Base-by-base conservation (phyloP, 129 eudicot species). In the Chrysanthemum seticuspe region DNA sequence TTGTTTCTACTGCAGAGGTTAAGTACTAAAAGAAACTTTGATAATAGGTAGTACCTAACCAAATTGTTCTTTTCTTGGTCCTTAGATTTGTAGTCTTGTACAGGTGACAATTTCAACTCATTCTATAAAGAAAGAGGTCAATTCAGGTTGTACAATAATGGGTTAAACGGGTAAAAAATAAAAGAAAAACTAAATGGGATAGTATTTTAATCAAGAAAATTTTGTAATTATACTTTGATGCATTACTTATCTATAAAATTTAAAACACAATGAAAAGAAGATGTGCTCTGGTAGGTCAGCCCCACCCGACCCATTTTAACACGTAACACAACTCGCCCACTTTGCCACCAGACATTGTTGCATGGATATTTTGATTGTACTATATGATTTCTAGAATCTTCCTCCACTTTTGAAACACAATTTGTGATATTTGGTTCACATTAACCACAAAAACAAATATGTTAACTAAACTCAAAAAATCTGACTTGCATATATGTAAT, bases 1-100 rank as follows among this genome's bases (percentile, higher is more conserved):
- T 31, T 36, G 10, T 36, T 31, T 11, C 40, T 76, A 13, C 18
- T 78, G 77, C 85, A 85, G 95, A 68, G 72, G 59, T 80, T 71
- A 15, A 77, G 86, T 74, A 76, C 88, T 45, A 81, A 81, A 68
- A 71, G 79, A 70, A 85, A 81, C 5, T 81, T 77, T 53, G 82
- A 63, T 21, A 85, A 81, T 14, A 86, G 74, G 96, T 88, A 6
- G 47, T 8, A 7, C 10, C 2, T 40, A 83, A 79, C 88, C 78
- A 54, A 47, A 14, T n/a, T 60, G 57, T 18, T 40, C 12, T 13
- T 64, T 14, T n/a, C 27, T 36, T 64, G 27, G 44, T 65, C 27
- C 21, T 13, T 74, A 16, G 4, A 62, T 13, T 44, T 62, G 51
- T 54, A 54, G 61, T 1, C 21, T 56, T 60, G 15, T 25, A 61